A percentile compares a stretch with the other conserved stretches of the same genome.
These are phyloP conservation scores for Epichloe elymi DNA, from an alignment of 2,329 filamentous ascomycete species.

Conservation along the genomic window DNA sequence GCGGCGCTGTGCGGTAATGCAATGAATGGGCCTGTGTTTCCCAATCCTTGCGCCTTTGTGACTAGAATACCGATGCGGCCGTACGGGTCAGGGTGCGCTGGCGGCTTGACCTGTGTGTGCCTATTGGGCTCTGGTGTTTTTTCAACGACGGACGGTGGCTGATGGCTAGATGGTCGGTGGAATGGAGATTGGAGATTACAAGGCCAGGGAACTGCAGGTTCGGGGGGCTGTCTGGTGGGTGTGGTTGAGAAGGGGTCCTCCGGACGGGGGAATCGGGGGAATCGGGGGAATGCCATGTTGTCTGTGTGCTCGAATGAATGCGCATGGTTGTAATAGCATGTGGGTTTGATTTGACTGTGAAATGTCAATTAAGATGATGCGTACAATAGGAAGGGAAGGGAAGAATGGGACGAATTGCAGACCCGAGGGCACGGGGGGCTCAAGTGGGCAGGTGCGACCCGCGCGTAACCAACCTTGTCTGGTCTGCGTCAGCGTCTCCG, in stretches of 20 bases:
- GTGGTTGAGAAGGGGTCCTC: neutral
- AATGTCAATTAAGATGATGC: no score
- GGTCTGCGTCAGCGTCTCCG: no score
- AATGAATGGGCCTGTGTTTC: neutral
- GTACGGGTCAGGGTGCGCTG: neutral
- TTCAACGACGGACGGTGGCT: neutral
- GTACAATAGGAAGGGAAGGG: neutral
- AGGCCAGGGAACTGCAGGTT: neutral
- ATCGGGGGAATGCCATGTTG: neutral
- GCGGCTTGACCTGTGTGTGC: neutral
- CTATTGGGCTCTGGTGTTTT: neutral
- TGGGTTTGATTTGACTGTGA: no score
- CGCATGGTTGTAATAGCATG: no score
- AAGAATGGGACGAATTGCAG: neutral
- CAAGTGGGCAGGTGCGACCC: neutral
- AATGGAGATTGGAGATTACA: neutral
- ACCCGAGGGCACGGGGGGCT: neutral
- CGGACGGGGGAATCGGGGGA: neutral
- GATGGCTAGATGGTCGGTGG: neutral
- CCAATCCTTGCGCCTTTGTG: neutral
- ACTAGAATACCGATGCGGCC: neutral
- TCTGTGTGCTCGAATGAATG: no score
- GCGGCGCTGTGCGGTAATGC: neutral
- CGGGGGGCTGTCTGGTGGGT: no score
- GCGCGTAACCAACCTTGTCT: neutral